Evolutionary conservation across 2,329 filamentous ascomycete genomes (phyloP).

Genomic region (Penicillium sp.): DNA sequence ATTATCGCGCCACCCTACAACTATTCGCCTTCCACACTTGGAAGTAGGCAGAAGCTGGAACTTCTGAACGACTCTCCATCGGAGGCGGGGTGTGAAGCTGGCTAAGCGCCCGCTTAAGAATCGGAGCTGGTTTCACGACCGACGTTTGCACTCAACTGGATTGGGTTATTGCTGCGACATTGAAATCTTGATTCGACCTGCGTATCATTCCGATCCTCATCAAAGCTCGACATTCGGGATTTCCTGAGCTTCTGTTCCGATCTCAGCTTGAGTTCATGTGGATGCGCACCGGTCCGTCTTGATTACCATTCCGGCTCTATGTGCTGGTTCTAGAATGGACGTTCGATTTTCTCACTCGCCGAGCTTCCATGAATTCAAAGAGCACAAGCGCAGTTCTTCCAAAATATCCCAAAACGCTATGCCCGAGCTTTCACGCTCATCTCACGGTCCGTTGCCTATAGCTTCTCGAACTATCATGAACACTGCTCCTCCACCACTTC

Average conservation of each 20-base stretch:
- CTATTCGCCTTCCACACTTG: constrained; percentile 10
- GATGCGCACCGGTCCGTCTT: constrained; percentile 3
- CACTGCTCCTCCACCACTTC: constrained; percentile 61
- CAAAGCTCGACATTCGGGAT: constrained; percentile 10
- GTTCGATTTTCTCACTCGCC: constrained; percentile 41
- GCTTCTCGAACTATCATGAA: constrained; percentile 52
- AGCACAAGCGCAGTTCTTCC: constrained; percentile 34
- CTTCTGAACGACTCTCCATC: constrained; percentile 17
- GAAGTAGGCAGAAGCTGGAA: constrained; percentile 21
- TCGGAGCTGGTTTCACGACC: constrained; percentile 23
- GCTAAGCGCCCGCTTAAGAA: constrained; percentile 19
- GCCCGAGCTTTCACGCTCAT: constrained; percentile 42
- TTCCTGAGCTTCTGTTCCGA: constrained; percentile 5
- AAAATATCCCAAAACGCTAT: constrained; percentile 41
- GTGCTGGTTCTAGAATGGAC: constrained; percentile 44
- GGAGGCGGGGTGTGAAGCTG: constrained; percentile 8
- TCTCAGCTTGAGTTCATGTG: constrained; percentile 13
- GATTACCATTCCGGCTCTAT: constrained; percentile 12
- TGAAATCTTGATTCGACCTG: constrained; percentile 20
- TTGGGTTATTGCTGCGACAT: constrained; percentile 23
- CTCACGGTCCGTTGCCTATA: constrained; percentile 62
- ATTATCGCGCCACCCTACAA: constrained; percentile 6
- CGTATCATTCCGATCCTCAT: constrained; percentile 9
- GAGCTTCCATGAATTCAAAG: constrained; percentile 43
- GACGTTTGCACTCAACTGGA: constrained; percentile 26